Evolutionary conservation across 208 protist species (phyloP), one percentile per base, ranked within the genome.

Genomic region (Acanthamoeba lugdunensis): DNA sequence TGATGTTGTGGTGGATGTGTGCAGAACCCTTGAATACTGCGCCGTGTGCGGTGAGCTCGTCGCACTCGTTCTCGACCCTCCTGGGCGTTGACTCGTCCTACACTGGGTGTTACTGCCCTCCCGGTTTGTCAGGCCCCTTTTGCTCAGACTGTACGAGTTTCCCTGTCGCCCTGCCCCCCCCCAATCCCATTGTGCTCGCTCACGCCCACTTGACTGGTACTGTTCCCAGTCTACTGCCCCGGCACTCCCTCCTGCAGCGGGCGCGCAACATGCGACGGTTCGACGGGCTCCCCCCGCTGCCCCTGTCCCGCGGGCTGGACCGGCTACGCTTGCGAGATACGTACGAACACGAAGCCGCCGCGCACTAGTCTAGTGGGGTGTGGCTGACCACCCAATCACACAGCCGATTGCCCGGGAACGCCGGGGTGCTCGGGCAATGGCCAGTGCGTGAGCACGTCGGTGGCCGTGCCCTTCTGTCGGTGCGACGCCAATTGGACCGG

Each of bases 401-500:
- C n/a, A 69, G 61, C 61, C 0, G n/a, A 69, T 13, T 69, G 61
- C 9, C 61, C 61, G 0, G 61, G 61, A 69, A 69, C 4, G 3
- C 61, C 61, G 61, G 61, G 5, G 61, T 69, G 61, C 61, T 30
- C 25, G 0, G 25, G 25, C 25, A 69, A 69, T 23, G 61, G 61
- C 61, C 23, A 14, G 23, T 69, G 61, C 4, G 25, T 69, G 7
- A 69, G 61, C n/a, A 4, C 16, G 9, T 30, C 61, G 25, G 61
- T 67, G 61, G 2, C 61, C 1, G 25, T 30, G 18, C 61, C 61
- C 18, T 69, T 69, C 25, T 69, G 61, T 13, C 61, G 61, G 0
- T 69, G 61, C 61, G 25, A 69, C n/a, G 61, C 61, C 61, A 69
- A 69, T 13, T 69, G 61, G 61, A 69, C 61, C n/a, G 61, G 61